A percentile compares a stretch with the other conserved stretches of the same genome.
Evolutionary conservation across 768 basidiomycete genomes (phyloP).

Genomic region (Suillus alpinus): DNA sequence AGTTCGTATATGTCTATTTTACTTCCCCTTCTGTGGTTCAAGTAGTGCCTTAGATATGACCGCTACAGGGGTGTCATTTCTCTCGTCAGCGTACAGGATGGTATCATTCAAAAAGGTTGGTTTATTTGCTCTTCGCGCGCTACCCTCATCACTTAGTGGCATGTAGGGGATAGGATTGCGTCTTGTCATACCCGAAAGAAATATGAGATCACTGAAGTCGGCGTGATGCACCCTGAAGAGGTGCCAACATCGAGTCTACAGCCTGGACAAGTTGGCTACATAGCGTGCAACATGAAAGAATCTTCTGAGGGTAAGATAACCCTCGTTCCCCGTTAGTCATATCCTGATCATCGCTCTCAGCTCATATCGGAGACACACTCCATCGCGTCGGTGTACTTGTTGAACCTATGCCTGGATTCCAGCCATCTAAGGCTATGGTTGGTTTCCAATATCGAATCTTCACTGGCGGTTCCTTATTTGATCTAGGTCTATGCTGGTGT

Average conservation of each 20-base stretch:
- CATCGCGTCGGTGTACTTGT: constrained; percentile 71
- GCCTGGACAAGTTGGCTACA: constrained; percentile 83
- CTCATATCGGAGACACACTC: constrained; percentile 92
- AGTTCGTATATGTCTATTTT: constrained; percentile 45
- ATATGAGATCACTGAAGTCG: constrained; percentile 87
- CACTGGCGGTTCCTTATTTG: background rate
- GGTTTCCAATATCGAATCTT: background rate
- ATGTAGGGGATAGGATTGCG: constrained; percentile 81
- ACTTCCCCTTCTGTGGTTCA: constrained; percentile 6
- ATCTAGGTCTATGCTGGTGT: constrained; percentile 88
- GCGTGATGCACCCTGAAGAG: constrained; percentile 89
- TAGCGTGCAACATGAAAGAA: constrained; percentile 98
- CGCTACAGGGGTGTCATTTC: constrained; percentile 95
- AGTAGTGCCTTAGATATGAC: constrained; percentile 66
- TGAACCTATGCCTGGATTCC: constrained; percentile 86
- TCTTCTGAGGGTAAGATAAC: constrained; percentile 73
- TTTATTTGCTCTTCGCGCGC: background rate
- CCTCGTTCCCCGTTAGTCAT: background rate
- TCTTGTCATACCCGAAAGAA: constrained; percentile 83
- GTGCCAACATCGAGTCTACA: constrained; percentile 63
- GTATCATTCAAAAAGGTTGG: constrained; percentile 77
- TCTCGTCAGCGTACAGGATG: constrained; percentile 77
- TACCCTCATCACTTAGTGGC: constrained; percentile 1
- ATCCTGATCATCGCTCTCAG: constrained; percentile 37
- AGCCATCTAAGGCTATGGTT: constrained; percentile 93